phyloP scores from a whole-genome alignment of 1,284 basidiomycete species.

The Tremellales sp. region DNA sequence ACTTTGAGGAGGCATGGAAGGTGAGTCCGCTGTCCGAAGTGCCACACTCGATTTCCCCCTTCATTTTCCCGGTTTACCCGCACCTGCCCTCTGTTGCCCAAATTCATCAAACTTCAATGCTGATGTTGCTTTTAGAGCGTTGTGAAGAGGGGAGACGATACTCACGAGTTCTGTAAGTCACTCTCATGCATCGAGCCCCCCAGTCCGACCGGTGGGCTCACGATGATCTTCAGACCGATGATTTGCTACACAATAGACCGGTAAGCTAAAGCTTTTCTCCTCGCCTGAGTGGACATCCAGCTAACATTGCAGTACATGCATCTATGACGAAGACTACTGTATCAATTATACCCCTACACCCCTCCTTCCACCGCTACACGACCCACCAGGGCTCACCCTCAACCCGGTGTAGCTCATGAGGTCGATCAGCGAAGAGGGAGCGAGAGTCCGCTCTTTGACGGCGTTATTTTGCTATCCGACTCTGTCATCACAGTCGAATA shows the following conservation, averaged over 20 bases:
- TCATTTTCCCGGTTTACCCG: neutral
- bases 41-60: conserved; percentile 14
- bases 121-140: conserved; percentile 57
- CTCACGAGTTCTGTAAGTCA: conserved; percentile 86
- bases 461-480: conserved; percentile 40
- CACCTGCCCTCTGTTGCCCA: conserved; percentile 7
- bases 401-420: conserved; percentile 22
- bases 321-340: neutral
- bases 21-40: conserved; percentile 55
- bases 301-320: too few species aligned
- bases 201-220: too few species aligned
- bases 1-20: conserved; percentile 99
- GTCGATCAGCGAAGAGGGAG: conserved; percentile 22
- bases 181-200: neutral
- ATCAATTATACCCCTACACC: conserved; percentile 3
- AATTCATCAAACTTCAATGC: conserved; percentile 9
- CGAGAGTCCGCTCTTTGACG: conserved; percentile 6
- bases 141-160: conserved; percentile 89
- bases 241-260: too few species aligned
- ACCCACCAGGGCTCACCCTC: conserved; percentile 20
- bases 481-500: conserved; percentile 24
- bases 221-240: too few species aligned
- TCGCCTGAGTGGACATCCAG: too few species aligned
- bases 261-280: too few species aligned
- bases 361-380: conserved; percentile 17